Base-by-base conservation (phyloP, 805 yeast genomes). In the Candida maesae region DNA sequence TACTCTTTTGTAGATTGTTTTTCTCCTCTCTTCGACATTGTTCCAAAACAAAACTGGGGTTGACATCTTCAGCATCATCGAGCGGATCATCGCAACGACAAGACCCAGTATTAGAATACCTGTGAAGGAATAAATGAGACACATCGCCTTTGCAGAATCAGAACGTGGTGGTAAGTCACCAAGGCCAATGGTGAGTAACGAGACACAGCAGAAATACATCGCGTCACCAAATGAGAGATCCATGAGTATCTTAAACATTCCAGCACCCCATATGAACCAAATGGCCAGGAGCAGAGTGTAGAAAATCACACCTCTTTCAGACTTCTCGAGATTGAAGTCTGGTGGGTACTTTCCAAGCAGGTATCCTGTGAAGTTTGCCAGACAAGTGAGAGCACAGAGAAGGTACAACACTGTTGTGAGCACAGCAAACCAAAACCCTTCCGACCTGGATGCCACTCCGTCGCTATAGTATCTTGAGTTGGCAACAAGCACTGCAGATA, bases 341-440 rank as follows among this genome's bases (percentile, higher is more conserved):
- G 91, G 81, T 2, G 85, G 85, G 51, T 85, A 87, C 51, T 76
- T 78, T 3, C 72, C 66, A 28, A 68, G 38, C 12, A 67, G 49
- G 53, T 76, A 82, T 2, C 96, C 95, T 6, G 71, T 39, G 45
- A 75, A 78, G 62, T 87, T 88, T 26, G 78, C 46, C 1, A 70
- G 41, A 33, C 86, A 65, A 13, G 79, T 58, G 2, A 68, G 15
- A 4, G 80, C 69, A 49, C 90, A 82, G 6, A 65, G 34, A 44
- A 76, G 72, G 59, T 89, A 87, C 19, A 85, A 61, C 2, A 70
- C 64, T 4, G 78, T 70, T 0, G 95, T 84, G 45, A 82, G 63
- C 0, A 76, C 75, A 0, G 88, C 95, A 59, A 72, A 82, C 89
- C 90, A 88, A 57, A 75, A 88, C 2, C 95, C 95, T 48, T 77